These are phyloP conservation scores for Fusarium piperis DNA, from an alignment of 2,329 filamentous ascomycete genomes.

Conservation along the genomic window DNA sequence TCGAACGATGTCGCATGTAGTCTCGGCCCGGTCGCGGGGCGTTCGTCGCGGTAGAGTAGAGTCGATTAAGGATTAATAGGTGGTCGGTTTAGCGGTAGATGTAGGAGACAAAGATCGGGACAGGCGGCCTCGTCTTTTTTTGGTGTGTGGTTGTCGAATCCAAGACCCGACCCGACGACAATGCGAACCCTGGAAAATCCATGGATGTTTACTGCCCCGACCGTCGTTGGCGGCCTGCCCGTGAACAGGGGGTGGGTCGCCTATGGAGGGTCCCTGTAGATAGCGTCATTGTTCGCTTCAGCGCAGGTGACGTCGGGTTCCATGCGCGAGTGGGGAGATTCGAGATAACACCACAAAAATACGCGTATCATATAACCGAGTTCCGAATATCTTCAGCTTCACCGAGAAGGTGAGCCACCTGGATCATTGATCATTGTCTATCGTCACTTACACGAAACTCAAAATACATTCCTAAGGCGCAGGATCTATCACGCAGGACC, in stretches of 20 bases:
- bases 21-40: constrained; percentile 12
- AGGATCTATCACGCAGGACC: background rate
- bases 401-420: background rate
- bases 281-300: constrained; percentile 34
- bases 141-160: constrained; percentile 19
- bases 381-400: background rate
- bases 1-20: constrained; percentile 33
- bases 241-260: constrained; percentile 33
- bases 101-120: background rate
- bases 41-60: background rate
- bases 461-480: background rate
- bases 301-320: constrained; percentile 27
- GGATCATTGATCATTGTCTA: background rate
- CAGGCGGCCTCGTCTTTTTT: background rate
- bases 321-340: constrained; percentile 2
- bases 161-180: constrained; percentile 9
- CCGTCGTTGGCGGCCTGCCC: constrained; percentile 15
- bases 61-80: background rate
- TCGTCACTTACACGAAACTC: background rate
- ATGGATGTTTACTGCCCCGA: constrained; percentile 13
- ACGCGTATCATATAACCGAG: constrained; percentile 8
- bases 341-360: constrained; percentile 21
- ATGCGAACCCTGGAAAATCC: constrained; percentile 27
- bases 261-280: constrained; percentile 25
- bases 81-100: background rate